Evolutionary conservation across 805 yeast genomes (phyloP).

Genomic region (Hanseniaspora meyeri): DNA sequence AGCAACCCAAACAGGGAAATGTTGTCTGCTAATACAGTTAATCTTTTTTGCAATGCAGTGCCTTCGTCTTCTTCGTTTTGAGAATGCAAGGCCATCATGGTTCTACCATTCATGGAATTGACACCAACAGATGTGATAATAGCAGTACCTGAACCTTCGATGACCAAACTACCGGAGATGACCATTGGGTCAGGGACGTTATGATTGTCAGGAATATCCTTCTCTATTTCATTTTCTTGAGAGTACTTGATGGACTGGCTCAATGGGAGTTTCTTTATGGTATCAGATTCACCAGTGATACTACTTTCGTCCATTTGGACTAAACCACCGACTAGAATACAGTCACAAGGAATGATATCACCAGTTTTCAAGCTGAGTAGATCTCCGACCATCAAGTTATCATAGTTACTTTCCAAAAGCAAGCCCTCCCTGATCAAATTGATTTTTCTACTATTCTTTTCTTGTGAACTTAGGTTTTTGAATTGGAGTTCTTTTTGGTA

Average conservation of each 20-base stretch:
- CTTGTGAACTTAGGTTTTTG: conserved; percentile 73
- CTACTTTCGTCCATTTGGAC: conserved; percentile 87
- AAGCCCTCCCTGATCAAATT: conserved; percentile 59
- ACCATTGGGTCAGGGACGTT: conserved; percentile 62
- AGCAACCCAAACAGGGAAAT: conserved; percentile 88
- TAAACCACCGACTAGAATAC: conserved; percentile 57
- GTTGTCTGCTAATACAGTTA: conserved; percentile 75
- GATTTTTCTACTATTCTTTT: conserved; percentile 60
- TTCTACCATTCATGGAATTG: conserved; percentile 82
- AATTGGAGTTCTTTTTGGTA: conserved; percentile 93
- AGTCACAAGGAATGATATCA: conserved; percentile 85
- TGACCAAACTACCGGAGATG: conserved; percentile 79
- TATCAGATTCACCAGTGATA: conserved; percentile 85
- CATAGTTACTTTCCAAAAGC: conserved; percentile 56
- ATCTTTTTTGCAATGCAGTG: conserved; percentile 80
- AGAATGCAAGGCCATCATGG: conserved; percentile 64
- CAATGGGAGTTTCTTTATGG: conserved; percentile 59
- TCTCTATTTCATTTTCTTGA: conserved; percentile 16
- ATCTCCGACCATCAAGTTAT: conserved; percentile 78
- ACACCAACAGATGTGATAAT: conserved; percentile 83
- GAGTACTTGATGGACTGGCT: conserved; percentile 27
- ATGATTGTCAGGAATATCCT: conserved; percentile 21
- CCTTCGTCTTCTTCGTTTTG: conserved; percentile 46
- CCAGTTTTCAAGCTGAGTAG: conserved; percentile 77
- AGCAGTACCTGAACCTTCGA: conserved; percentile 78